Conservation (phyloP, 2,329 filamentous ascomycete genomes). For the Arachnomyces sp. region DNA sequence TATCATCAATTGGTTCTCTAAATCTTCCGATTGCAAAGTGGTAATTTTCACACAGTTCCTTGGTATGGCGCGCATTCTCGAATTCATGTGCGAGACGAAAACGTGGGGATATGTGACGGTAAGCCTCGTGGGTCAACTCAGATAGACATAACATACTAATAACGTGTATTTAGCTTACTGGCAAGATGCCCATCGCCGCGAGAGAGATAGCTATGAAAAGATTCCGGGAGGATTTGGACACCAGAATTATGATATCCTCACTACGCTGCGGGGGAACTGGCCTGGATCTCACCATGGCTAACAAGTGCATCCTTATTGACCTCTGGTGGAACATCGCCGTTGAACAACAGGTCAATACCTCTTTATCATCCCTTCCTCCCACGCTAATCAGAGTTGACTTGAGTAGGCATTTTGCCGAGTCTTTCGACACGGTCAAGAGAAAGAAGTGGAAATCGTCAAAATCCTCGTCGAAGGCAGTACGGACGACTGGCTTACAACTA, state of each 20-base stretch:
- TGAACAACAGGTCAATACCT: slow-evolving; percentile 52
- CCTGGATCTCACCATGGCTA: slow-evolving; percentile 54
- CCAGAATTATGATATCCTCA: slow-evolving; percentile 47
- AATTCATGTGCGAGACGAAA: slow-evolving; percentile 42
- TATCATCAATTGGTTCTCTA: slow-evolving; percentile 32
- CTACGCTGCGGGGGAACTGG: slow-evolving; percentile 50
- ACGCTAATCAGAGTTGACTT: too few relatives aligned
- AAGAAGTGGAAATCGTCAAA: slow-evolving; percentile 51
- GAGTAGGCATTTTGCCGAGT: slow-evolving; percentile 48
- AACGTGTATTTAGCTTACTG: slow-evolving; percentile 33
- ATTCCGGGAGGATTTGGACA: slow-evolving; percentile 35
- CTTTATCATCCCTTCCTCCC: slow-evolving; percentile 10
- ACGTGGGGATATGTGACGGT: slow-evolving; percentile 40
- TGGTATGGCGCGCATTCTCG: slow-evolving; percentile 44
- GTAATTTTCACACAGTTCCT: slow-evolving; percentile 55
- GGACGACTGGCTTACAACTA: slow-evolving; percentile 46
- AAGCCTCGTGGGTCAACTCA: slow-evolving; percentile 9
- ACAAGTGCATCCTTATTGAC: slow-evolving; percentile 48
- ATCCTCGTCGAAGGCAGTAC: slow-evolving; percentile 50
- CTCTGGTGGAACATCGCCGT: slow-evolving; percentile 54
- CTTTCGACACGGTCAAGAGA: slow-evolving; percentile 55
- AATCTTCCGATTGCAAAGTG: slow-evolving; percentile 45
- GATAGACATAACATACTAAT: background rate
- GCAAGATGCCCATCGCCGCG: slow-evolving; percentile 37
- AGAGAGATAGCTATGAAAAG: slow-evolving; percentile 39